Evolutionary conservation across 805 yeast genomes (phyloP).

Genomic region (Yarrowia bubula): DNA sequence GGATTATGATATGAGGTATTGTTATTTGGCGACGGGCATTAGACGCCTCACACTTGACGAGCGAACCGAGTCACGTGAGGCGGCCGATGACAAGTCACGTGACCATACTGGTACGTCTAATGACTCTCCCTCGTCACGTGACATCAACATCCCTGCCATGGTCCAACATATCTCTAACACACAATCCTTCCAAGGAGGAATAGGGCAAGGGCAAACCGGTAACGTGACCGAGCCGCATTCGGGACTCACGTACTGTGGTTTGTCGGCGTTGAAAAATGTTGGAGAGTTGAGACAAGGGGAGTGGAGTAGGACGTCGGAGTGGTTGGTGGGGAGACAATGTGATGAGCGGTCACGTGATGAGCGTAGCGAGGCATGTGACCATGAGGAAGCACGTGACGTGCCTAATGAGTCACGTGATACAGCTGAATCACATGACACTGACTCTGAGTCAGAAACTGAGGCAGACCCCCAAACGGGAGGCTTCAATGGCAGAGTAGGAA

Average conservation of each 20-base stretch:
- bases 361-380: background rate
- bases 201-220: constrained; percentile 47
- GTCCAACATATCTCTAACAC: constrained; percentile 43
- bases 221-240: constrained; percentile 67
- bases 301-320: background rate
- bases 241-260: constrained; percentile 83
- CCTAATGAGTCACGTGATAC: background rate
- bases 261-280: constrained; percentile 51
- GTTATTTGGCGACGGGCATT: constrained; percentile 70
- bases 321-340: constrained; percentile 5
- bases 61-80: background rate
- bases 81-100: background rate
- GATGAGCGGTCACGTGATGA: background rate
- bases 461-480: constrained; percentile 52
- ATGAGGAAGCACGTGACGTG: background rate
- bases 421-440: background rate
- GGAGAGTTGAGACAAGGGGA: background rate
- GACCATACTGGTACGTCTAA: background rate
- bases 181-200: constrained; percentile 63
- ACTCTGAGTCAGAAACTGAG: background rate
- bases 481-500: constrained; percentile 83
- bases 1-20: constrained; percentile 68
- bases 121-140: background rate
- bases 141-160: constrained; percentile 42
- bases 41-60: constrained; percentile 39